A percentile compares a stretch with the other conserved stretches of the same genome.
Evolutionary conservation across 2,329 filamentous ascomycete genomes (phyloP).

Genomic region (Teratosphaeria gauchensis): DNA sequence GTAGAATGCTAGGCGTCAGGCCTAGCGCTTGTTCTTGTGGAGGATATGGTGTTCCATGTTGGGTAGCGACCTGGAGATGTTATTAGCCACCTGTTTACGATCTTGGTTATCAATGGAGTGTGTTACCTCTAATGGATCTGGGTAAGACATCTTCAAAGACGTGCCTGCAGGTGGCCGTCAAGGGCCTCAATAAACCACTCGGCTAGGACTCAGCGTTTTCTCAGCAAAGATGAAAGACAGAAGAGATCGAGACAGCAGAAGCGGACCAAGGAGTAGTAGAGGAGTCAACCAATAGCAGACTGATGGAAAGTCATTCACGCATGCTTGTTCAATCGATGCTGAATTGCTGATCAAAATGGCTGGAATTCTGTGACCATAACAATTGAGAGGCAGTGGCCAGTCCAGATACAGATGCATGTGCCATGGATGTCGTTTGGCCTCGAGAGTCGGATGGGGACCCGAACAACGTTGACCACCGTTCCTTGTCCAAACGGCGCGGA

Average conservation of each 20-base stretch:
- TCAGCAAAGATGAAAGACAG: too few relatives aligned
- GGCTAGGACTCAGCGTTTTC: background rate
- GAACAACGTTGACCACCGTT: background rate
- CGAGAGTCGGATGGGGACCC: background rate
- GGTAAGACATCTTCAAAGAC: background rate
- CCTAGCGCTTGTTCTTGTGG: slow-evolving; percentile 42
- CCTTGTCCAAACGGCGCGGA: background rate
- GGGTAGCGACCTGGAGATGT: background rate
- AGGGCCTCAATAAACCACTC: background rate
- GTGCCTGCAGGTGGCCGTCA: background rate
- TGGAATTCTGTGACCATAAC: background rate
- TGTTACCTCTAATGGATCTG: background rate
- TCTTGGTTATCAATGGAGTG: background rate
- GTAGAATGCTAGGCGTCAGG: slow-evolving; percentile 42
- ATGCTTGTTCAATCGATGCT: background rate
- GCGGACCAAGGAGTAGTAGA: background rate
- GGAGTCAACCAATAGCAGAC: background rate
- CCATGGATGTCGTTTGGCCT: background rate
- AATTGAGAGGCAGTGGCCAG: background rate
- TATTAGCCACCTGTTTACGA: background rate
- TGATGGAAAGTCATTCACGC: background rate
- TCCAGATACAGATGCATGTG: background rate
- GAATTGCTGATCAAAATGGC: background rate
- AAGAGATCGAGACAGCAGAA: too few relatives aligned
- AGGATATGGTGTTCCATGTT: slow-evolving; percentile 9